These are phyloP conservation scores for Colletotrichum falcatum DNA, from an alignment of 2,329 filamentous ascomycete species.

Conservation along the genomic window DNA sequence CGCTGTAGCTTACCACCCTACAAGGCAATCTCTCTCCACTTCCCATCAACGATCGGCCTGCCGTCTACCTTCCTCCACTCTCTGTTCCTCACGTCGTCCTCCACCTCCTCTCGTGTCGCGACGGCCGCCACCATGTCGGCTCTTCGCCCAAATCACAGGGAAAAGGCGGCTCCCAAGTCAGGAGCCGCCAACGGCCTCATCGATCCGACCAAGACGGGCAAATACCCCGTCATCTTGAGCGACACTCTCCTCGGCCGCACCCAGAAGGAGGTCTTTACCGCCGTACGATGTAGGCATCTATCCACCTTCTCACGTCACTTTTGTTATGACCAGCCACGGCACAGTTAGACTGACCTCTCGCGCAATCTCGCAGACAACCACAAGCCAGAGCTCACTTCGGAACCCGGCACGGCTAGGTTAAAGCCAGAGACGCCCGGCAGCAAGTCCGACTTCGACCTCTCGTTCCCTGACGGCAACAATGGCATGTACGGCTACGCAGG, in stretches of 20 bases:
- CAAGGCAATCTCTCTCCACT: slow-evolving; percentile 29
- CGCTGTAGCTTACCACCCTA: slow-evolving; percentile 8
- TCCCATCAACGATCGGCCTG: slow-evolving; percentile 26
- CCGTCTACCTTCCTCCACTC: neutral
- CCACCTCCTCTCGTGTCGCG: neutral
- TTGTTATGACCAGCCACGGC: neutral
- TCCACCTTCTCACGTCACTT: slow-evolving; percentile 6
- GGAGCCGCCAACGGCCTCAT: slow-evolving; percentile 54
- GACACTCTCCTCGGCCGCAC: slow-evolving; percentile 69
- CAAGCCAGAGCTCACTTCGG: slow-evolving; percentile 65
- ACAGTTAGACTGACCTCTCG: neutral
- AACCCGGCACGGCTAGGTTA: slow-evolving; percentile 62
- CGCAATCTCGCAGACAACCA: slow-evolving; percentile 66
- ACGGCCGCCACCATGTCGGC: slow-evolving; percentile 41
- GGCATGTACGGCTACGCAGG: slow-evolving; percentile 72
- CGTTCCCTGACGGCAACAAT: slow-evolving; percentile 63
- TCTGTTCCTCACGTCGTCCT: slow-evolving; percentile 7
- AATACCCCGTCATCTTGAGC: slow-evolving; percentile 74
- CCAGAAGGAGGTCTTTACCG: slow-evolving; percentile 69
- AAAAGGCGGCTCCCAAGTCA: slow-evolving; percentile 38
- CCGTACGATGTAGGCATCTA: slow-evolving; percentile 66
- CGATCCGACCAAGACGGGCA: slow-evolving; percentile 70
- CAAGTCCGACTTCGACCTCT: slow-evolving; percentile 67
- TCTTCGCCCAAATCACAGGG: slow-evolving; percentile 41
- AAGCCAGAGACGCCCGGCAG: slow-evolving; percentile 63